Percentiles rank a stretch among this genome's conserved stretches.
Evolutionary conservation across 352 stramenopile genomes (phyloP).

Genomic region (Globisporangium orthogonon): DNA sequence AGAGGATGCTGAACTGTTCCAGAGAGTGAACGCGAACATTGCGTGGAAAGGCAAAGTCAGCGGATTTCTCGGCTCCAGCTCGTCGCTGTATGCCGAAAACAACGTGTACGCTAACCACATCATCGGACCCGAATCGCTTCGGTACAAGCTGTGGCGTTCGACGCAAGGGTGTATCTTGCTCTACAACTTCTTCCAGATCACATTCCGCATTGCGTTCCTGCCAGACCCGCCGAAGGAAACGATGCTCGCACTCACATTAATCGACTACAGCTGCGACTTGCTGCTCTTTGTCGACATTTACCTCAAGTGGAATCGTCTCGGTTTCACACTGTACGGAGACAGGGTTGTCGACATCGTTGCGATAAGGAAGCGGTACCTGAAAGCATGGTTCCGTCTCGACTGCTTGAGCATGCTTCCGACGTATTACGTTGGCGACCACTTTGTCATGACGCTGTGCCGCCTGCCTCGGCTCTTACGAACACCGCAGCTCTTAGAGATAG

Average conservation of each 20-base stretch:
- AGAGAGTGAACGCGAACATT: too few relatives aligned
- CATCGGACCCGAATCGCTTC: too few relatives aligned
- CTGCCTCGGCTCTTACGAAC: slow-evolving; percentile 38
- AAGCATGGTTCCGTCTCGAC: slow-evolving; percentile 23
- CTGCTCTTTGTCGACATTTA: slow-evolving; percentile 33
- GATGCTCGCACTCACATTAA: slow-evolving; percentile 22
- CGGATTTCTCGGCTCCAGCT: too few relatives aligned
- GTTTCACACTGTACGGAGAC: slow-evolving; percentile 34
- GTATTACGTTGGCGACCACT: slow-evolving; percentile 29
- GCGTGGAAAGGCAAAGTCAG: too few relatives aligned
- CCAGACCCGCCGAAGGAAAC: slow-evolving; percentile 17
- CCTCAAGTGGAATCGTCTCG: slow-evolving; percentile 32
- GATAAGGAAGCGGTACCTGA: slow-evolving; percentile 31
- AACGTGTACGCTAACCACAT: too few relatives aligned
- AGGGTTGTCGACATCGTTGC: slow-evolving; percentile 26
- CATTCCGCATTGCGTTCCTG: slow-evolving; percentile 44
- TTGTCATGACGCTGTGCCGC: slow-evolving; percentile 29
- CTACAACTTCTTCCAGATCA: slow-evolving; percentile 49
- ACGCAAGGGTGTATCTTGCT: too few relatives aligned
- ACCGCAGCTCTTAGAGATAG: slow-evolving; percentile 27
- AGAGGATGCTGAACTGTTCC: too few relatives aligned
- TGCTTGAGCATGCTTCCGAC: slow-evolving; percentile 37
- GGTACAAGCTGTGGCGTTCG: too few relatives aligned
- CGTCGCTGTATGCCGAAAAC: too few relatives aligned
- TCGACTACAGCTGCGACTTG: slow-evolving; percentile 32